A percentile compares a stretch with the other conserved stretches of the same genome.
phyloP scores from a whole-genome alignment of 495 filamentous ascomycete genomes.

The Talaromyces proteolyticus region DNA sequence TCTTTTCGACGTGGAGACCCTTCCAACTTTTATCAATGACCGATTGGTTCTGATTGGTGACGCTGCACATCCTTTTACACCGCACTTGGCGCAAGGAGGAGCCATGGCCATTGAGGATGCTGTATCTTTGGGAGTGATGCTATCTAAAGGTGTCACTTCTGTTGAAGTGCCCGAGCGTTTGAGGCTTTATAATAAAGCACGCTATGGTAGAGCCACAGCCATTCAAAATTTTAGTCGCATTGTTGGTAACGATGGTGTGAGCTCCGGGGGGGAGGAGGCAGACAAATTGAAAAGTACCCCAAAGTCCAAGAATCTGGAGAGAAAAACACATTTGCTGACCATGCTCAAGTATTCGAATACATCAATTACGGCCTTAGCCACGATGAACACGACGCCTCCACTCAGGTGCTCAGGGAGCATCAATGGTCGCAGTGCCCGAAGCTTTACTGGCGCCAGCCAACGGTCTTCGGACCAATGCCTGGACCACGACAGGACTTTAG shows the following conservation, averaged over 20 bases:
- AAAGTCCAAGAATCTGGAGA: no score
- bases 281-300: no score
- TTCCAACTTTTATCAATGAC: slow-evolving; percentile 47
- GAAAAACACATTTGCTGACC: no score
- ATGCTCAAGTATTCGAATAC: slow-evolving; percentile 37
- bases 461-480: slow-evolving; percentile 52
- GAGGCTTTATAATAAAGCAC: slow-evolving; percentile 45
- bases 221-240: slow-evolving; percentile 51
- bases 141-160: slow-evolving; percentile 33
- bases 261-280: no score
- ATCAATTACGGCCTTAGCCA: slow-evolving; percentile 53
- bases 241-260: no score
- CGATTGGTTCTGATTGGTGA: slow-evolving; percentile 52
- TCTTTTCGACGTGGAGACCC: slow-evolving; percentile 49
- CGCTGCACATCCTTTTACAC: slow-evolving; percentile 57
- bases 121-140: slow-evolving; percentile 44
- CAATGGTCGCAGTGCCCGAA: slow-evolving; percentile 32
- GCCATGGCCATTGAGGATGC: slow-evolving; percentile 57
- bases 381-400: slow-evolving; percentile 52
- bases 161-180: slow-evolving; percentile 41
- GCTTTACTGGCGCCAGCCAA: slow-evolving; percentile 44
- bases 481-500: no score
- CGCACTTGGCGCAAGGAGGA: slow-evolving; percentile 49
- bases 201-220: slow-evolving; percentile 44
- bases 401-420: slow-evolving; percentile 41